Conservation (phyloP, 768 basidiomycete genomes). For the Galerina sulciceps region DNA sequence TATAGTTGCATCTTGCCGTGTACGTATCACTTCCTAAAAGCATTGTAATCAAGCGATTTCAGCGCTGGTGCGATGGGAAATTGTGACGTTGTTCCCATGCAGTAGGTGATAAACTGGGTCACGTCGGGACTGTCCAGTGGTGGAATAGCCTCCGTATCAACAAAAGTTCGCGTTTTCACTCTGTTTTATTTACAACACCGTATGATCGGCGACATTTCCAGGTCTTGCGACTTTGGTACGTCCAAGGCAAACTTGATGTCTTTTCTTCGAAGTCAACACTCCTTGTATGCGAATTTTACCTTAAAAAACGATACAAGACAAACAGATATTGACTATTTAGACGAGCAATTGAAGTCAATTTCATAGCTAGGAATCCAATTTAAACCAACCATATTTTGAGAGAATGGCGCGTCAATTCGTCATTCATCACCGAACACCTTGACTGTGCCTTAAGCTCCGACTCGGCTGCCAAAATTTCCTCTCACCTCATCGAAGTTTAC, state of each 20-base stretch:
- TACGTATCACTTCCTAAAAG: not conserved
- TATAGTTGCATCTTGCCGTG: constrained; percentile 3
- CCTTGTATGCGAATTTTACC: constrained; percentile 50
- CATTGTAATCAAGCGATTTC: constrained; percentile 75
- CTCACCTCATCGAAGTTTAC: constrained; percentile 92
- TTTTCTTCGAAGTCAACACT: constrained; percentile 67
- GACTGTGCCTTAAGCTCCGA: constrained; percentile 80
- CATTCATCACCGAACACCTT: constrained; percentile 81
- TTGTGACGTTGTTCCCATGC: constrained; percentile 88
- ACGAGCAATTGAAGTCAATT: not conserved
- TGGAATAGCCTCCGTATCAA: constrained; percentile 87
- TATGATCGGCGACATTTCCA: constrained; percentile 22
- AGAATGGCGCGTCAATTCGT: constrained; percentile 84
- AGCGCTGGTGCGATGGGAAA: constrained; percentile 95
- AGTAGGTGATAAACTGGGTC: constrained; percentile 67
- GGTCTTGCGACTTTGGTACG: constrained; percentile 84
- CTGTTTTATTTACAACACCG: not conserved
- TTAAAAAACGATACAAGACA: not conserved
- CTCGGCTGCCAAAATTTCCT: constrained; percentile 84
- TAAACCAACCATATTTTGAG: not conserved
- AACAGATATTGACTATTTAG: not conserved
- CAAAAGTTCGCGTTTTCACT: constrained; percentile 51
- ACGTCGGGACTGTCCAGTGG: constrained; percentile 94
- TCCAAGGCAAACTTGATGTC: constrained; percentile 3
- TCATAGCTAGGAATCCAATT: not conserved